Evolutionary conservation across 1,139 yeast species (phyloP).

Genomic region (Trichomonascaceae sp.): DNA sequence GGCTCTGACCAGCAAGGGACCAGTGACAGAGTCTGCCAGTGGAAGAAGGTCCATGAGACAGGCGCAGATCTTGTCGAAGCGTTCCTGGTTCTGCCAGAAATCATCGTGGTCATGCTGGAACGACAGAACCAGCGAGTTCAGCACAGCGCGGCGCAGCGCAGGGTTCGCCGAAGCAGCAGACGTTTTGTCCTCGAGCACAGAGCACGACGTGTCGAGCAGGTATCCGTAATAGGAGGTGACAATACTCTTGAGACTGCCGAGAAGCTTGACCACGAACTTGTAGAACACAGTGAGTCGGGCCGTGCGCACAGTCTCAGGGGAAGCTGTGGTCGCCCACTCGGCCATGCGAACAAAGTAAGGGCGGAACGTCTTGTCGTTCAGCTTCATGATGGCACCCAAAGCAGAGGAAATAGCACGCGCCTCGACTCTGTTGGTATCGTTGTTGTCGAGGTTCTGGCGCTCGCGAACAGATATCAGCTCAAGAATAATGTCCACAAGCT

Average conservation of each 20-base stretch:
- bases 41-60: slow-evolving; percentile 54
- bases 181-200: slow-evolving; percentile 29
- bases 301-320: slow-evolving; percentile 35
- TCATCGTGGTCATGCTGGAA: slow-evolving; percentile 87
- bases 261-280: slow-evolving; percentile 74
- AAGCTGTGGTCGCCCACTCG: slow-evolving; percentile 93
- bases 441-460: slow-evolving; percentile 51
- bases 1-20: slow-evolving; percentile 56
- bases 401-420: slow-evolving; percentile 63
- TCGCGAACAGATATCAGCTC: slow-evolving; percentile 45
- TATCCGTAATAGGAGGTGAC: slow-evolving; percentile 83
- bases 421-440: slow-evolving; percentile 72
- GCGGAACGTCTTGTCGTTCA: slow-evolving; percentile 86
- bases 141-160: slow-evolving; percentile 51
- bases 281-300: slow-evolving; percentile 45
- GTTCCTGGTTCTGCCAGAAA: slow-evolving; percentile 80
- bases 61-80: slow-evolving; percentile 59
- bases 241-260: slow-evolving; percentile 72
- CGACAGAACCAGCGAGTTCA: slow-evolving; percentile 61
- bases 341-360: slow-evolving; percentile 79
- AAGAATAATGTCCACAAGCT: slow-evolving; percentile 57
- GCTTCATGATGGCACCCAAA: slow-evolving; percentile 67
- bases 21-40: slow-evolving; percentile 52
- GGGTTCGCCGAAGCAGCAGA: slow-evolving; percentile 22
- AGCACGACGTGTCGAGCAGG: slow-evolving; percentile 57